Conservation (phyloP, 768 basidiomycete genomes). For the Phlebiopsis flavidoalba region DNA sequence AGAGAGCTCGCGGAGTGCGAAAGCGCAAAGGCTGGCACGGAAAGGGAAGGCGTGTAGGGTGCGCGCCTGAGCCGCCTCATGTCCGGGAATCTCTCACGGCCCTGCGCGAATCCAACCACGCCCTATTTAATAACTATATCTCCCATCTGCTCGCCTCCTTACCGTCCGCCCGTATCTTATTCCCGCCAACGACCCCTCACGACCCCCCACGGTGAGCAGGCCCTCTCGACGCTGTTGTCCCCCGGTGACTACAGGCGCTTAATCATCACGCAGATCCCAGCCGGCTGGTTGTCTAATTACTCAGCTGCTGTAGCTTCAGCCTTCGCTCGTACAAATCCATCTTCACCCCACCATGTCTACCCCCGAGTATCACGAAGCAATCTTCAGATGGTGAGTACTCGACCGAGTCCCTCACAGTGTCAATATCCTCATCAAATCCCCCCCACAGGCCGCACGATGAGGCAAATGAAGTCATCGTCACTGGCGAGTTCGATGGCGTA, state of each 20-base stretch:
- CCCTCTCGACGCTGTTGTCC: background rate
- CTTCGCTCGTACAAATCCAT: background rate
- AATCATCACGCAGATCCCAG: conserved; percentile 3
- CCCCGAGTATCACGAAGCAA: conserved; percentile 18
- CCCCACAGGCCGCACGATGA: conserved; percentile 54
- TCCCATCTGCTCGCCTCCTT: background rate
- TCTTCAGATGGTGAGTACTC: conserved; percentile 17
- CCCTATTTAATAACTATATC: conserved; percentile 3
- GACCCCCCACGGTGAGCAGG: conserved; percentile 10
- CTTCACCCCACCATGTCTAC: conserved; percentile 16
- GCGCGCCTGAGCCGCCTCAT: background rate
- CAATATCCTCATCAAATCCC: background rate
- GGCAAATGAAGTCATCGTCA: conserved; percentile 57
- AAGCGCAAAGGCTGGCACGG: background rate
- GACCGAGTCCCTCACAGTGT: background rate
- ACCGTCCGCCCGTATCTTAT: conserved; percentile 10
- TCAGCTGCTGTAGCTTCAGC: background rate
- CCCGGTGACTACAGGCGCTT: background rate
- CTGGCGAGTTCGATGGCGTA: conserved; percentile 78
- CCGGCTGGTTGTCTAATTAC: conserved; percentile 9
- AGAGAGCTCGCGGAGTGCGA: conserved; percentile 3
- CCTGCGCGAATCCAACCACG: conserved; percentile 4
- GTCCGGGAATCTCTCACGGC: conserved; percentile 11
- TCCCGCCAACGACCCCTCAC: conserved; percentile 10
- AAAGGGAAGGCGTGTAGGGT: conserved; percentile 1